These are phyloP conservation scores for Flagelloscypha sp. DNA, from an alignment of 768 basidiomycete genomes.

Conservation along the genomic window DNA sequence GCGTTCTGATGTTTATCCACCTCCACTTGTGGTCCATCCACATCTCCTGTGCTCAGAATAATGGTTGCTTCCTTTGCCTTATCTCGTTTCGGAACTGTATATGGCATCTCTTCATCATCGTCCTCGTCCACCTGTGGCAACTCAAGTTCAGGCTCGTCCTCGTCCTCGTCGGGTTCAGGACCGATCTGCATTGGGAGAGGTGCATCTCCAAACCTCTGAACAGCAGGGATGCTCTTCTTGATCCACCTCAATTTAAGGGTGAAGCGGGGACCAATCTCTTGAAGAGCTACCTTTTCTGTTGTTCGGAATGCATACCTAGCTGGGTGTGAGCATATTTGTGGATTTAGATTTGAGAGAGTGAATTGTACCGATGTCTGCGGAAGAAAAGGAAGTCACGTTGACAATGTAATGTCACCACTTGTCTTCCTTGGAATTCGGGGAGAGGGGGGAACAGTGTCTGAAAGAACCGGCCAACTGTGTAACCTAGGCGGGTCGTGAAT, in stretches of 20 bases:
- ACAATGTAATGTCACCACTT: conserved; percentile 95
- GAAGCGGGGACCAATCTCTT: conserved; percentile 97
- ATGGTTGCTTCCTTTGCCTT: conserved; percentile 14
- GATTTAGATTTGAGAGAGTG: conserved; percentile 7
- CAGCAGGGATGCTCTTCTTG: conserved; percentile 81
- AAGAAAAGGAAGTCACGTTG: conserved; percentile 98
- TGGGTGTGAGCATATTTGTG: not conserved
- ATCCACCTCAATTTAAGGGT: conserved; percentile 89
- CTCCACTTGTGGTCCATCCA: too few species aligned
- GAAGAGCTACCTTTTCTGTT: conserved; percentile 81
- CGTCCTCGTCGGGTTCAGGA: conserved; percentile 27
- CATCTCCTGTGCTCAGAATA: conserved; percentile 19
- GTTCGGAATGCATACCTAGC: conserved; percentile 86
- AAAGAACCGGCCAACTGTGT: conserved; percentile 90
- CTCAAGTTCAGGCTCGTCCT: too few species aligned
- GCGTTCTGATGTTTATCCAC: too few species aligned
- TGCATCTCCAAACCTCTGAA: conserved; percentile 59
- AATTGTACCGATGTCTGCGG: conserved; percentile 76
- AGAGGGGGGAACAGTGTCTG: conserved; percentile 93
- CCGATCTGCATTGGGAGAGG: conserved; percentile 50
- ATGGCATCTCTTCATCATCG: conserved; percentile 12
- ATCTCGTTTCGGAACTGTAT: conserved; percentile 11
- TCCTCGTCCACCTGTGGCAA: conserved; percentile 22
- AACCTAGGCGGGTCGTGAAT: conserved; percentile 90
- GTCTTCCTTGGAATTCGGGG: conserved; percentile 91